A percentile compares a stretch with the other conserved stretches of the same genome.
Evolutionary conservation across 768 basidiomycete genomes (phyloP).

Genomic region (Tephrocybe sp.): DNA sequence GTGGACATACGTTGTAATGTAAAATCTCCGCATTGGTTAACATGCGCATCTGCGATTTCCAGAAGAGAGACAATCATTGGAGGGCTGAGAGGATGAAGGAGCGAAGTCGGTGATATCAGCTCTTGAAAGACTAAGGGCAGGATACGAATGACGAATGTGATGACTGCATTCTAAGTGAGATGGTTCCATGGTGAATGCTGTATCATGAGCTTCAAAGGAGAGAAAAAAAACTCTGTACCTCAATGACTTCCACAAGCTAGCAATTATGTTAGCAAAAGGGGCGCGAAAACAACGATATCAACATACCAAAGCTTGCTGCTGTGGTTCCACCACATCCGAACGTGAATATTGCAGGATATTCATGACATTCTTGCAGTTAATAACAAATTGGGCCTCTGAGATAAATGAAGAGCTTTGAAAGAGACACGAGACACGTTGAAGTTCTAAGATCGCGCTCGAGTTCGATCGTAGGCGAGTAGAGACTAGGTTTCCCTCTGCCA

Average conservation of each 20-base stretch:
- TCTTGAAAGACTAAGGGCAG: slow-evolving; percentile 17
- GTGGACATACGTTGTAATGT: slow-evolving; percentile 15
- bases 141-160: slow-evolving; percentile 18
- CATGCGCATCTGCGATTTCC: slow-evolving; percentile 11
- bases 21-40: slow-evolving; percentile 15
- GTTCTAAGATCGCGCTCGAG: background rate
- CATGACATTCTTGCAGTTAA: slow-evolving; percentile 18
- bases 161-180: slow-evolving; percentile 13
- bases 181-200: background rate
- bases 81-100: slow-evolving; percentile 15
- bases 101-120: slow-evolving; percentile 7
- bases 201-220: no score
- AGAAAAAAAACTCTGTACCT: slow-evolving; percentile 5
- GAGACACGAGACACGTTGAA: slow-evolving; percentile 13
- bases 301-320: slow-evolving; percentile 12
- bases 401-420: slow-evolving; percentile 12
- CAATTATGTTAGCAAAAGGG: background rate
- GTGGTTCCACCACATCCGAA: slow-evolving; percentile 1
- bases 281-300: no score
- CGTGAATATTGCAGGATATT: slow-evolving; percentile 12
- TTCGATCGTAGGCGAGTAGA: background rate
- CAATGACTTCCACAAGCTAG: slow-evolving; percentile 19
- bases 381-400: slow-evolving; percentile 20
- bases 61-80: slow-evolving; percentile 17
- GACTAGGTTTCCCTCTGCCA: background rate